Conservation (phyloP, 345 rosid genomes). For the Murraya koenigii region DNA sequence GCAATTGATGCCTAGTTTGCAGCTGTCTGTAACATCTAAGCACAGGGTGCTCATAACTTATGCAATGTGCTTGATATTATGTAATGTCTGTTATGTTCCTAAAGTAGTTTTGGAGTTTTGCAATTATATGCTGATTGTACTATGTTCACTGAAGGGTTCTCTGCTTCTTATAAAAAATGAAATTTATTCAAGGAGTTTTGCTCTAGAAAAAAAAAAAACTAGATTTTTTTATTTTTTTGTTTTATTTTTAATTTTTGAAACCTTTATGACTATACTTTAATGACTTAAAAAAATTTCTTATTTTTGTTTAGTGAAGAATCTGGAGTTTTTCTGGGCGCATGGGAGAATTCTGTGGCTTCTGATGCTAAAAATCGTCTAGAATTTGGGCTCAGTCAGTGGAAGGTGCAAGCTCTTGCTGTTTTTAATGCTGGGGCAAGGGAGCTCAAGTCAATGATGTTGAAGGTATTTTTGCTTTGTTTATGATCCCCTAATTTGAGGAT, state of each 20-base stretch:
- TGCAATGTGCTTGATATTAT: not conserved
- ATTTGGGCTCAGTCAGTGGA: conserved; percentile 67
- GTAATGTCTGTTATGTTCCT: not conserved
- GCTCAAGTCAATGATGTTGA: conserved; percentile 67
- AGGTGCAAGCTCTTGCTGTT: conserved; percentile 63
- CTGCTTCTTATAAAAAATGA: not conserved
- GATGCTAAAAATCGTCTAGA: conserved; percentile 47
- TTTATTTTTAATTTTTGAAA: not conserved
- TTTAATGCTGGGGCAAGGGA: conserved; percentile 54
- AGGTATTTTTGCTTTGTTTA: conserved; percentile 38
- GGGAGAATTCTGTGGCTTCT: conserved; percentile 45
- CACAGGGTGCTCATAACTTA: not conserved
- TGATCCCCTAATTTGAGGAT: not conserved
- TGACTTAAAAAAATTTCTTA: conserved; percentile 18
- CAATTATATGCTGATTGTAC: not conserved
- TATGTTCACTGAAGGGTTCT: not conserved
- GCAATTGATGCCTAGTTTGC: not conserved
- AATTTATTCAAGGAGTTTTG: not conserved
- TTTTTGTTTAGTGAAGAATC: conserved; percentile 60
- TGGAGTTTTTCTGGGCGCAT: conserved; percentile 49
- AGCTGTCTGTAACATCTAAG: not conserved
- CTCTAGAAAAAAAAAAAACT: not conserved
- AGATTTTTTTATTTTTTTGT: not conserved
- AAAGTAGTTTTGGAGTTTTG: not conserved
- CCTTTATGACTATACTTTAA: not conserved